Conservation (phyloP, 257 asterid species). For the Gynochthodes officinalis region DNA sequence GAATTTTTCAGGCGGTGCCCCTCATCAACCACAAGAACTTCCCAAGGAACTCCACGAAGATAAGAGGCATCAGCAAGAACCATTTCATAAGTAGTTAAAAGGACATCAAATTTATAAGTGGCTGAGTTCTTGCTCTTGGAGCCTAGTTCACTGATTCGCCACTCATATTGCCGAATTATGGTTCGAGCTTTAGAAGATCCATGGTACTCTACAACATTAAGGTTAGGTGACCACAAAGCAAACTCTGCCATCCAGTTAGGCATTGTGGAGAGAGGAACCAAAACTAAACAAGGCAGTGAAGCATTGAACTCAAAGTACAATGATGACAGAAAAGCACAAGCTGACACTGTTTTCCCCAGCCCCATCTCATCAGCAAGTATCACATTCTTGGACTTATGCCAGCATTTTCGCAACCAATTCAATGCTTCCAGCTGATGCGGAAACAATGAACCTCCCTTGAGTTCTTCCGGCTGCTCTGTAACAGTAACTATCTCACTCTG, state of each 20-base stretch:
- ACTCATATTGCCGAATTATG: conserved; percentile 85
- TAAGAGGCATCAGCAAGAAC: conserved; percentile 78
- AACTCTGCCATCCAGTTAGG: conserved; percentile 99
- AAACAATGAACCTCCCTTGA: conserved; percentile 77
- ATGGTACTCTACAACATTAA: conserved; percentile 94
- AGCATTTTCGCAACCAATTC: conserved; percentile 96
- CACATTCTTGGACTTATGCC: conserved; percentile 89
- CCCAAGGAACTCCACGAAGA: conserved; percentile 96
- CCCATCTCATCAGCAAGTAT: conserved; percentile 99
- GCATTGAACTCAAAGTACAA: conserved; percentile 77
- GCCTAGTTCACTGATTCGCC: conserved; percentile 59
- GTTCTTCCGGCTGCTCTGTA: conserved; percentile 88
- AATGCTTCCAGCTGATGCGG: conserved; percentile 98
- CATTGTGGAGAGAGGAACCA: conserved; percentile 98
- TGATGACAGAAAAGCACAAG: conserved; percentile 87
- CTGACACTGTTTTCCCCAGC: conserved; percentile 95
- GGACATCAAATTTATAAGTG: conserved; percentile 81
- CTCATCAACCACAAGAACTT: conserved; percentile 99
- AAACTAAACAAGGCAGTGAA: conserved; percentile 79
- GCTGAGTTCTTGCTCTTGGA: conserved; percentile 47
- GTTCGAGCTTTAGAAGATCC: conserved; percentile 82
- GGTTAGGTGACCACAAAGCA: conserved; percentile 87
- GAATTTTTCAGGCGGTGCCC: conserved; percentile 96
- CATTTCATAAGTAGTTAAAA: conserved; percentile 94
- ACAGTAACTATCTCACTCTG: conserved; percentile 61